Percentiles rank a stretch among this genome's conserved stretches.
Conservation (phyloP, 2,329 filamentous ascomycete species). For the Hypoxylon sp. region DNA sequence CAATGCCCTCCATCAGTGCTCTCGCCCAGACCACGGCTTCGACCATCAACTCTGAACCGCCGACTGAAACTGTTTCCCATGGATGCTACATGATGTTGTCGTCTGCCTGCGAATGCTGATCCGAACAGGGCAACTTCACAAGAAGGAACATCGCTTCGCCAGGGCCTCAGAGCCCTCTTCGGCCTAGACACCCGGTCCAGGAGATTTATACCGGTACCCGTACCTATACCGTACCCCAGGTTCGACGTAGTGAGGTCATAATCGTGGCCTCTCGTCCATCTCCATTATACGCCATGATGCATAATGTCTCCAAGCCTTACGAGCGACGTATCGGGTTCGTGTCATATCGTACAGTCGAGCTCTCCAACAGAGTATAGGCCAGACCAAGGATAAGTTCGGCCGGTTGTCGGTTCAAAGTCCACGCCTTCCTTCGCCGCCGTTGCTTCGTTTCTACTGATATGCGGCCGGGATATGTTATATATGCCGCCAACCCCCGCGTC, state of each 20-base stretch:
- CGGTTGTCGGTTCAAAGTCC: constrained; percentile 6
- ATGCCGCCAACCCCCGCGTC: constrained; percentile 26
- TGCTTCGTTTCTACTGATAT: constrained; percentile 26
- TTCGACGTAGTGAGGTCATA: constrained; percentile 1
- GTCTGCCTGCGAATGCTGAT: background rate
- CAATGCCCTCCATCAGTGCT: background rate
- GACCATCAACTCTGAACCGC: background rate
- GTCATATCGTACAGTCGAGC: constrained; percentile 2
- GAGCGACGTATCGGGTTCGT: constrained; percentile 1
- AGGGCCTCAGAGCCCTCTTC: background rate
- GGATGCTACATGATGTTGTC: background rate
- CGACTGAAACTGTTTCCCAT: background rate
- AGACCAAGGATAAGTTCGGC: background rate
- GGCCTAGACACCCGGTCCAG: no score
- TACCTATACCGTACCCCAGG: background rate
- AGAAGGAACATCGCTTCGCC: background rate
- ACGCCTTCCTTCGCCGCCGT: constrained; percentile 24
- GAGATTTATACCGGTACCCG: no score
- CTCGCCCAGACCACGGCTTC: background rate
- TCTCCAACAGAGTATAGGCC: constrained; percentile 3
- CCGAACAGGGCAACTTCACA: background rate
- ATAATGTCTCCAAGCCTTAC: background rate
- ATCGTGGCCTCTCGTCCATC: background rate
- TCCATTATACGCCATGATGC: background rate
- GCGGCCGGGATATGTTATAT: constrained; percentile 30